Evolutionary conservation across 148 eudicot genomes (phyloP).

Genomic region (Arctostaphylos glauca): DNA sequence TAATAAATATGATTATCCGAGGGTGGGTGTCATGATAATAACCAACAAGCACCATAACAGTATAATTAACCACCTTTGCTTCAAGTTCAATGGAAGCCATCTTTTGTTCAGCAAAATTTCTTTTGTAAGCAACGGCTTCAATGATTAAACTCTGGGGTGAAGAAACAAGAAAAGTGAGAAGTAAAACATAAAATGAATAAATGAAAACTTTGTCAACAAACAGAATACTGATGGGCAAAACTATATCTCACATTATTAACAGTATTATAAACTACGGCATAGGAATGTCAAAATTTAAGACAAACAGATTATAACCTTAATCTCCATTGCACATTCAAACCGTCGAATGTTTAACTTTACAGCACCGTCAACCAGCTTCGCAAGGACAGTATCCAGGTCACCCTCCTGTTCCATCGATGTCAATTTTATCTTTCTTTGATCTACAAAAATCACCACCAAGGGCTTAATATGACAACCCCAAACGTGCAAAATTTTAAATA

Average conservation of each 20-base stretch:
- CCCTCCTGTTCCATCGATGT: constrained; percentile 55
- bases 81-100: constrained; percentile 69
- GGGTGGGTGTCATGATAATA: background rate
- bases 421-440: constrained; percentile 48
- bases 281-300: background rate
- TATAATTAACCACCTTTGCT: constrained; percentile 52
- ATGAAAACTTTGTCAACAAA: background rate
- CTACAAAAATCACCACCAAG: constrained; percentile 30
- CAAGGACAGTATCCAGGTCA: constrained; percentile 46
- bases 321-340: constrained; percentile 47
- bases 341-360: constrained; percentile 51
- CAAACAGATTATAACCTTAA: constrained; percentile 49
- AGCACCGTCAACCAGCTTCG: constrained; percentile 51
- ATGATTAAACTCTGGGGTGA: constrained; percentile 54
- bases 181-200: background rate
- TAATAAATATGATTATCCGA: background rate
- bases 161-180: constrained; percentile 2
- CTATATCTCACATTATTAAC: constrained; percentile 2
- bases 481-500: background rate
- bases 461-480: constrained; percentile 9
- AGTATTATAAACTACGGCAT: background rate
- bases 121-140: constrained; percentile 59
- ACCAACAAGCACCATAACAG: background rate
- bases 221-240: background rate
- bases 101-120: constrained; percentile 63